Evolutionary conservation across 2,329 filamentous ascomycete species (phyloP), one percentile per base, ranked within the genome.

Genomic region (Stachybotrys echinatus): DNA sequence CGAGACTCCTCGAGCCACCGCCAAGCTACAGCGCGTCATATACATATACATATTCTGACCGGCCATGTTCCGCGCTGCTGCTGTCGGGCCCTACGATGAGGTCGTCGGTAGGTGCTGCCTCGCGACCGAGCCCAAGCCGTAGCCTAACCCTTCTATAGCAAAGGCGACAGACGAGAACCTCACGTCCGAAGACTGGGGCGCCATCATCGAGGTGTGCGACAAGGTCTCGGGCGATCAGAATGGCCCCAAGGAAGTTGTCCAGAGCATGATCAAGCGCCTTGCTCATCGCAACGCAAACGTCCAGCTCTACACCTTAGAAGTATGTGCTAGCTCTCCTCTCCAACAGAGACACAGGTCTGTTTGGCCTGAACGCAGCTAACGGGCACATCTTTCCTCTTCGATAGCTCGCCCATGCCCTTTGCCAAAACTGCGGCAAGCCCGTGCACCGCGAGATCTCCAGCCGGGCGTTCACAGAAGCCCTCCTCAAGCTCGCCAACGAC

Each of bases 131-230:
- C n/a, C n/a, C n/a, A n/a, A n/a, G n/a, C n/a, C n/a, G n/a, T n/a
- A n/a, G n/a, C n/a, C n/a, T n/a, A 34, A 34, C 27, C 48, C 27
- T 49, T 40, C 39, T 54, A 49, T 55, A 84, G 80, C 74, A 70
- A 83, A 83, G 74, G 92, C 94, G 65, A 99, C 94, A 50, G 94
- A 99, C 72, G 94, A 99, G 79, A 99, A 96, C 71, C 81, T 97
- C 61, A 97, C 92, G 20, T 88, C 86, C 23, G 82, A 95, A 65
- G 82, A 85, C 65, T 85, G 82, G 82, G 78, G 75, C 45, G 79
- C 79, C 61, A 84, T 84, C 61, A 79, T 84, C 65, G 79, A 83
- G 63, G 77, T 84, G 47, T 83, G 80, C 71, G 80, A 83, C 66
- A 80, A 80, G 55, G 80, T 82, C 40, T 65, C 72, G 19, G 68